Conservation (phyloP, 1,139 yeast species). For the Hansenula sp. region DNA sequence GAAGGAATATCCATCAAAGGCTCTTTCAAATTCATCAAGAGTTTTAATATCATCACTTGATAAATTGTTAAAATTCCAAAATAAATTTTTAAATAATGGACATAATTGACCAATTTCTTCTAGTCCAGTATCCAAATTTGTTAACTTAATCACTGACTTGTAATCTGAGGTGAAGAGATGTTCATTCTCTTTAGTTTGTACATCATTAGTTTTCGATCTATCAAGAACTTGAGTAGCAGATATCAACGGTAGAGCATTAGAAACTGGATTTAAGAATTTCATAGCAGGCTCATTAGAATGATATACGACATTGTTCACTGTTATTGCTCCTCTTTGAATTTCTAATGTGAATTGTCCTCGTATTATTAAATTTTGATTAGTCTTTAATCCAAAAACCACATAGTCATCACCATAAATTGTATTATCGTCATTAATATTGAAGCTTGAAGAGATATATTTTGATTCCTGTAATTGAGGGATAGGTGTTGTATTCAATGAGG, state of each 20-base stretch:
- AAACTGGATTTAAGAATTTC: conserved; percentile 45
- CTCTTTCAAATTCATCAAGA: conserved; percentile 18
- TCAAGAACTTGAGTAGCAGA: conserved; percentile 41
- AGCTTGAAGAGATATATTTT: conserved; percentile 24
- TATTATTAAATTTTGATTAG: conserved; percentile 45
- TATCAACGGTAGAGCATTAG: conserved; percentile 53
- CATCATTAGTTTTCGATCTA: conserved; percentile 26
- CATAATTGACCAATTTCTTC: conserved; percentile 43
- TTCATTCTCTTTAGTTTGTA: conserved; percentile 28
- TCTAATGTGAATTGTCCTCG: conserved; percentile 55
- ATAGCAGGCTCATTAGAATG: conserved; percentile 33
- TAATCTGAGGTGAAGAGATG: conserved; percentile 34
- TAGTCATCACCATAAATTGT: conserved; percentile 28
- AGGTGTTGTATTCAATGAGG: neutral
- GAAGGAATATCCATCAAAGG: conserved; percentile 30
- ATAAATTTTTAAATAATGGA: conserved; percentile 45
- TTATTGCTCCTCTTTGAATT: conserved; percentile 55
- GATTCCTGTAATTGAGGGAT: conserved; percentile 13
- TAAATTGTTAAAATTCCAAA: conserved; percentile 21
- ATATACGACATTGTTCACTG: conserved; percentile 49
- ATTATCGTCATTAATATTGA: conserved; percentile 35
- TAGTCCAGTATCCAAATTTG: conserved; percentile 37
- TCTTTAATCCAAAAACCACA: conserved; percentile 39
- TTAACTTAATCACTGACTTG: conserved; percentile 41
- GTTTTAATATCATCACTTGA: conserved; percentile 10